Evolutionary conservation across 2,329 filamentous ascomycete genomes (phyloP).

Genomic region (Tothia fuscella): DNA sequence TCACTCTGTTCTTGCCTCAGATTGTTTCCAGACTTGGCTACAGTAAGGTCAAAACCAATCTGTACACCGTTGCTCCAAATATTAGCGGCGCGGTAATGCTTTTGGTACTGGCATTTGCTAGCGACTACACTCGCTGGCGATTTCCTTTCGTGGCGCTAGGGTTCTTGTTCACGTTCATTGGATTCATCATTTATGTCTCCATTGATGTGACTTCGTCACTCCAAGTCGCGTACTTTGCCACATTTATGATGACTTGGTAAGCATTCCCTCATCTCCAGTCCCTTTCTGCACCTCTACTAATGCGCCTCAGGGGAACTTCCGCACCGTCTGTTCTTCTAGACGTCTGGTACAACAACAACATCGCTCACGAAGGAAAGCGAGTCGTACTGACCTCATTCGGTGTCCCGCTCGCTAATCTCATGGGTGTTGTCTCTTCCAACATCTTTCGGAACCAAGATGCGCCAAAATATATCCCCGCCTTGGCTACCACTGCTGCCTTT

Average conservation of each 20-base stretch:
- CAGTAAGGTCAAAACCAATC: constrained; percentile 54
- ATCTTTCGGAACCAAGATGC: constrained; percentile 45
- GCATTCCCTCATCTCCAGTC: not conserved
- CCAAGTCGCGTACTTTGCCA: constrained; percentile 61
- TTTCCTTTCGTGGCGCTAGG: constrained; percentile 65
- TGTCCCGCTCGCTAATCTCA: constrained; percentile 64
- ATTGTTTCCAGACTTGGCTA: constrained; percentile 44
- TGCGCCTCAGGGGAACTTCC: constrained; percentile 44
- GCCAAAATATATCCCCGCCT: constrained; percentile 54
- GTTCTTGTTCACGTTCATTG: constrained; percentile 61
- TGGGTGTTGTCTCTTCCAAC: constrained; percentile 59
- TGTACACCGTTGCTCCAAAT: constrained; percentile 74
- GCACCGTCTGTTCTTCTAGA: constrained; percentile 59
- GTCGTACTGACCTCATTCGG: constrained; percentile 59
- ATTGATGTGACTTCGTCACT: constrained; percentile 50
- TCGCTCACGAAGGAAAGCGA: constrained; percentile 62
- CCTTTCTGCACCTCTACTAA: not conserved
- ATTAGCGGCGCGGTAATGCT: constrained; percentile 61
- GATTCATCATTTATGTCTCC: constrained; percentile 67
- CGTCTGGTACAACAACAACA: constrained; percentile 72
- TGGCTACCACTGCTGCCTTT: constrained; percentile 53
- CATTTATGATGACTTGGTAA: constrained; percentile 66
- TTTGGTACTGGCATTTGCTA: constrained; percentile 58
- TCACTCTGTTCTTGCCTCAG: constrained; percentile 46
- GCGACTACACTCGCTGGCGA: constrained; percentile 52